phyloP scores from a whole-genome alignment of 1,139 yeast species.

The Zygosaccharomyces pseudobailii region DNA sequence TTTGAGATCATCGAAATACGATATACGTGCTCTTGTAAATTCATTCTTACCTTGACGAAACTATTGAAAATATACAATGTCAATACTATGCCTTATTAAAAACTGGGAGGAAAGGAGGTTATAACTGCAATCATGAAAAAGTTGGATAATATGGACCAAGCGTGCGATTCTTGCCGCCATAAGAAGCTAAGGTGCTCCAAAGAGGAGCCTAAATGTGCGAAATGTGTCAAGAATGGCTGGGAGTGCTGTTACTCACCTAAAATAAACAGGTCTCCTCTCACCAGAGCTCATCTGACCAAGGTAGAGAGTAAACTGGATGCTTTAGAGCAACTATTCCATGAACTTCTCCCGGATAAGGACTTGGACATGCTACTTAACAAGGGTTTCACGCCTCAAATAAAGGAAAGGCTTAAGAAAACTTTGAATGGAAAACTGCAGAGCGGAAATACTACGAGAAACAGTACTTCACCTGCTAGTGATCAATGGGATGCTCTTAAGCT shows the following conservation, averaged over 20 bases:
- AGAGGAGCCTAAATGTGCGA: constrained; percentile 70
- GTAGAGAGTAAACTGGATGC: constrained; percentile 62
- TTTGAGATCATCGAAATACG: not conserved
- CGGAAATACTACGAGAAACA: constrained; percentile 5
- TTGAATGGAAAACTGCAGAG: constrained; percentile 2
- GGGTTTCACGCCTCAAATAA: constrained; percentile 6
- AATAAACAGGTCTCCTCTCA: constrained; percentile 72
- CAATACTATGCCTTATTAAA: not conserved
- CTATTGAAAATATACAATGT: not conserved
- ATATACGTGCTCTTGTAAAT: not conserved
- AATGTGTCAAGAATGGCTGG: constrained; percentile 71
- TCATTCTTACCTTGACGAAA: not conserved
- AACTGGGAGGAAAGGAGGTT: too few relatives aligned
- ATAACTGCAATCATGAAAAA: not conserved
- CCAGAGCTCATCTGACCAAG: constrained; percentile 72
- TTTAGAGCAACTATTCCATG: constrained; percentile 50
- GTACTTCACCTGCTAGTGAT: constrained; percentile 6
- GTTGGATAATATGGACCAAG: constrained; percentile 7
- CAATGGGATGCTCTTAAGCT: constrained; percentile 7
- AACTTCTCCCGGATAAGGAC: constrained; percentile 41
- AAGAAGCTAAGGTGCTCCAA: constrained; percentile 56
- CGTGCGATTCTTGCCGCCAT: constrained; percentile 47
- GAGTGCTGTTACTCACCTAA: constrained; percentile 74
- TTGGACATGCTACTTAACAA: constrained; percentile 36
- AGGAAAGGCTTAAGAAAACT: constrained; percentile 2